Base-by-base conservation (phyloP, 495 filamentous ascomycete species). In the Tuber indicum region DNA sequence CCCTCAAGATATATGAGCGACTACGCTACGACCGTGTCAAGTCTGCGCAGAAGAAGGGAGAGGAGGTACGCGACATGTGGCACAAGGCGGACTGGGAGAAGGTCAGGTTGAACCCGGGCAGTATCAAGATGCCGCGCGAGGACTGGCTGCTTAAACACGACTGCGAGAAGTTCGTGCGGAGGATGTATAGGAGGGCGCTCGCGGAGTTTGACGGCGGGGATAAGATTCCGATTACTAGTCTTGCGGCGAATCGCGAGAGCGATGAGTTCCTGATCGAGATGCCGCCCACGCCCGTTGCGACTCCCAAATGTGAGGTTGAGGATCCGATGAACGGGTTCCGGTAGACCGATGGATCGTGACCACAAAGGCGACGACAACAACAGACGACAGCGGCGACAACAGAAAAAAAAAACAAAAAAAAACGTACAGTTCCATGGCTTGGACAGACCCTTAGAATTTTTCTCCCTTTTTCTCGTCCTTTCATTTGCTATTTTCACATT, bases 141-240 rank as follows among this genome's bases (percentile, higher is more conserved):
- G 87, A 86, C 78, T 91, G 90, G 90, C 78, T 92, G 47, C 84
- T 89, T 71, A 85, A 84, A 36, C 89, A 90, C 82, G 91, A 92
- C 76, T 86, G 89, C 23, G 90, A 92, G 85, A 83, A 82, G 74
- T 90, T 75, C 41, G 74, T 47, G 21, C 74, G 79, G 41, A 70
- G 72, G n/a, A 74, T 83, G 76, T 83, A 82, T 76, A 42, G 26
- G 49, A 75, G 74, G 17, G 81, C 78, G 3, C 42, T 62, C 66
- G 76, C 75, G 70, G 82, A 83, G 72, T 70, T 82, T 72, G 52
- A 72, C 49, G 80, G 80, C 42, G 82, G 81, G 12, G 66, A 71
- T 7, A 74, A 75, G 69, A 75, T 83, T 23, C 74, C 76, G 66
- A 72, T 66, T 72, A 78, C 52, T 32, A 79, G 79, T 73, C 71